A percentile compares a stretch with the other conserved stretches of the same genome.
phyloP scores from a whole-genome alignment of 495 filamentous ascomycete genomes.

The Xylaria acuta region DNA sequence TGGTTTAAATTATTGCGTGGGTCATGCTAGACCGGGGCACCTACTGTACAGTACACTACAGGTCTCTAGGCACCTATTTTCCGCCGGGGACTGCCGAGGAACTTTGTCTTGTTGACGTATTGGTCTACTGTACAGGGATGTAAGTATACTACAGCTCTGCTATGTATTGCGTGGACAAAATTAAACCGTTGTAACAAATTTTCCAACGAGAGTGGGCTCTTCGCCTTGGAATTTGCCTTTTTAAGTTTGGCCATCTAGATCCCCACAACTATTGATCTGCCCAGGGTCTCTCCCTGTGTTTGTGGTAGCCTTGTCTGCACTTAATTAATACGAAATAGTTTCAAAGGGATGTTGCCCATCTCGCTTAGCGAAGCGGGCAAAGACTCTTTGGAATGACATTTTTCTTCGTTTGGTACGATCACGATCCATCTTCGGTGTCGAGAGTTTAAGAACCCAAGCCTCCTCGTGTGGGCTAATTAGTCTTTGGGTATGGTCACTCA shows the following conservation, averaged over 20 bases:
- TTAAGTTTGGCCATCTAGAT: not conserved
- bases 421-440: not conserved
- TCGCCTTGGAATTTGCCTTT: not conserved
- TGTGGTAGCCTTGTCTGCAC: not conserved
- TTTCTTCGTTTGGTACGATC: not conserved
- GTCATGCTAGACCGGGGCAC: not conserved
- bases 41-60: no score
- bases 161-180: not conserved
- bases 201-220: not conserved
- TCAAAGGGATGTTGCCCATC: not conserved
- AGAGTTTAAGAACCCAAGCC: not conserved
- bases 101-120: not conserved
- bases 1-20: conserved; percentile 7
- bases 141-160: no score
- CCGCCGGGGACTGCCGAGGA: not conserved
- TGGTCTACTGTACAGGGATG: no score
- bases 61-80: not conserved
- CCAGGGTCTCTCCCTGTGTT: not conserved
- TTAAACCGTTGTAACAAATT: not conserved
- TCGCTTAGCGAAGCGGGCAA: not conserved
- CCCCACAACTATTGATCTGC: not conserved
- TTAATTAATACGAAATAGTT: conserved; percentile 4
- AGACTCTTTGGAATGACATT: not conserved
- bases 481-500: not conserved
- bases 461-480: not conserved